These are phyloP conservation scores for Neophaeococcomyces mojaviensis DNA, from an alignment of 2,329 filamentous ascomycete genomes.

Conservation along the genomic window DNA sequence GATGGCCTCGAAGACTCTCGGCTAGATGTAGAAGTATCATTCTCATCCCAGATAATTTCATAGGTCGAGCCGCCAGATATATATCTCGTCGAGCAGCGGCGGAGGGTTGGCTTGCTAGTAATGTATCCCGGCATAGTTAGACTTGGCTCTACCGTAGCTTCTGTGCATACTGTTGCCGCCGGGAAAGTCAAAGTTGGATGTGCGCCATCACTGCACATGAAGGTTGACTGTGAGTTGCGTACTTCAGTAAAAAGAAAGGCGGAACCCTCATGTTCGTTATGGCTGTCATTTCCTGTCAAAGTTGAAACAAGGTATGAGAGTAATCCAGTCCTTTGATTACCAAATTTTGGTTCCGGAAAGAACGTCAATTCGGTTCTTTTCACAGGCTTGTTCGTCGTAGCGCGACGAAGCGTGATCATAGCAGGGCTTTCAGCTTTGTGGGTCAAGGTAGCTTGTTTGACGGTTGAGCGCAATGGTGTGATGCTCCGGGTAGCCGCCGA, in stretches of 20 bases:
- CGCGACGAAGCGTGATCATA: constrained; percentile 23
- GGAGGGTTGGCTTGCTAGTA: constrained; percentile 6
- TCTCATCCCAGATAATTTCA: constrained; percentile 22
- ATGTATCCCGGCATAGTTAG: constrained; percentile 3
- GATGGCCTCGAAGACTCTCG: constrained; percentile 5
- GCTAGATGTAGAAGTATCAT: constrained; percentile 10
- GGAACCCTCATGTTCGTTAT: not conserved
- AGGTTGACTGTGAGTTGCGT: constrained; percentile 4
- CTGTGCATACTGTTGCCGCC: constrained; percentile 16
- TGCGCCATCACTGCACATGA: constrained; percentile 8
- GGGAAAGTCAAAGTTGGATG: constrained; percentile 11
- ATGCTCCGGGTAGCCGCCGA: constrained; percentile 15
- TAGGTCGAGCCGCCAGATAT: constrained; percentile 16
- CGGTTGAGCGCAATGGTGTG: constrained; percentile 13
- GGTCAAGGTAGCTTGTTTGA: constrained; percentile 6
- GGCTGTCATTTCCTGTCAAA: constrained; percentile 12
- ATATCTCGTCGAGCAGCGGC: constrained; percentile 19
- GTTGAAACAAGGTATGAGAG: constrained; percentile 16
- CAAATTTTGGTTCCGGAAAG: constrained; percentile 20
- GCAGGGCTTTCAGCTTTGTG: constrained; percentile 15
- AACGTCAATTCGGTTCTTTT: constrained; percentile 16
- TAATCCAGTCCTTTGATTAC: constrained; percentile 12
- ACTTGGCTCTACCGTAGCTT: constrained; percentile 11
- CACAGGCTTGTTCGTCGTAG: constrained; percentile 12
- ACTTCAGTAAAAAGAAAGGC: not conserved